Conservation (phyloP, 345 rosid genomes). For the Sisymbrium irio region DNA sequence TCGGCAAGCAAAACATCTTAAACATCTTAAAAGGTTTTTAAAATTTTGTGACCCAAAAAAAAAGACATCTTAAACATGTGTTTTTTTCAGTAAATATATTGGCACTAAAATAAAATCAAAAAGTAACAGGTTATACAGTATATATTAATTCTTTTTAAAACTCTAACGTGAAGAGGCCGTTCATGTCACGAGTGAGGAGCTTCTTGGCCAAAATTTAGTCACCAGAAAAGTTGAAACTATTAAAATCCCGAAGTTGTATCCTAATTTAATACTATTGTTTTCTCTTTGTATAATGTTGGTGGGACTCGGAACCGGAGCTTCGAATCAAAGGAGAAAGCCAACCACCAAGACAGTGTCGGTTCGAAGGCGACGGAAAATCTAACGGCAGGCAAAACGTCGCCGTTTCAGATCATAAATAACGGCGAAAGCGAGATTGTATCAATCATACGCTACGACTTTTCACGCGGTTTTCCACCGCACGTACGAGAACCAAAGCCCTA, state of each 20-base stretch:
- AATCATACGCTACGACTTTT: conserved; percentile 18
- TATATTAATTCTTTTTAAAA: not conserved
- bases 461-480: conserved; percentile 20
- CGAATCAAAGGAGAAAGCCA: conserved; percentile 30
- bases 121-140: not conserved
- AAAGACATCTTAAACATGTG: not conserved
- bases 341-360: conserved; percentile 35
- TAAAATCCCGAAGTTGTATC: not conserved
- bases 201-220: not conserved
- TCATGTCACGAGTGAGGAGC: conserved; percentile 1
- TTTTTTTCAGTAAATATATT: not conserved
- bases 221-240: not conserved
- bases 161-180: not conserved
- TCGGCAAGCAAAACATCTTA: no score
- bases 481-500: not conserved
- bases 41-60: no score
- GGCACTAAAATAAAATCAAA: not conserved
- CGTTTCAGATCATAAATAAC: not conserved
- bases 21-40: no score
- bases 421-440: conserved; percentile 17
- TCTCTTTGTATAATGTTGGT: conserved; percentile 1
- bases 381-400: conserved; percentile 44
- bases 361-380: conserved; percentile 46
- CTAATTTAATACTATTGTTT: not conserved
- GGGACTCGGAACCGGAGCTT: conserved; percentile 31